Base-by-base conservation (phyloP, 768 basidiomycete genomes). In the Vararia minispora region DNA sequence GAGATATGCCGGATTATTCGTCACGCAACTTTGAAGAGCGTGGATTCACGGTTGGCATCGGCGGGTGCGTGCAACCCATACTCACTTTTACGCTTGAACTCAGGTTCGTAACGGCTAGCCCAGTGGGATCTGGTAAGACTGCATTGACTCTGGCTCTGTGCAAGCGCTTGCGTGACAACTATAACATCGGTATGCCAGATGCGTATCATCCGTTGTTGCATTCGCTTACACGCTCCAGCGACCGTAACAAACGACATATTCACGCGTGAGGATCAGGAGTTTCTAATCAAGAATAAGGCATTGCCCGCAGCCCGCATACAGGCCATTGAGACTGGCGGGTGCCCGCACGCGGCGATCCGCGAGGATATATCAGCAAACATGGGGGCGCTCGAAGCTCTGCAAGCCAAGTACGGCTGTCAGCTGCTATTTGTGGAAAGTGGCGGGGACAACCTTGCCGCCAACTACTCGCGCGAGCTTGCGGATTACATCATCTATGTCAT, bases 181-280 rank as follows among this genome's bases (percentile, higher is more conserved):
- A 85, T 57, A 99, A 99, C 56, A 88, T 99, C 33, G 94, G 92
- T 89, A 43, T 43, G 73, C 50, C 27, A 21, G 6, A 10, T 42
- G 11, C 4, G 6, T 17, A 9, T 37, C n/a, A 10, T 14, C 21
- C 5, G 14, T 5, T 14, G 24, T 30, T 29, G 10, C 30, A 40
- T 7, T 28, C 33, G 35, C 33, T 14, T 9, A 51, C 39, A 44
- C 37, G 29, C 8, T 23, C 17, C 29, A 90, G 92, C 88, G 24
- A 90, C 89, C 2, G 89, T 94, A 11, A 99, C 94, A n/a, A 99
- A 99, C 60, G 94, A 99, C 60, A 99, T 99, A 56, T 99, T 99
- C 62, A 99, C 94, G 25, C 72, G 84, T 16, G 94, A 98, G 58
- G 94, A 98, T 54, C 91, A 95, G 57, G 94, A 98, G 52, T 99